These are phyloP conservation scores for Epichloe sibirici DNA, from an alignment of 2,329 filamentous ascomycete species.

Conservation along the genomic window DNA sequence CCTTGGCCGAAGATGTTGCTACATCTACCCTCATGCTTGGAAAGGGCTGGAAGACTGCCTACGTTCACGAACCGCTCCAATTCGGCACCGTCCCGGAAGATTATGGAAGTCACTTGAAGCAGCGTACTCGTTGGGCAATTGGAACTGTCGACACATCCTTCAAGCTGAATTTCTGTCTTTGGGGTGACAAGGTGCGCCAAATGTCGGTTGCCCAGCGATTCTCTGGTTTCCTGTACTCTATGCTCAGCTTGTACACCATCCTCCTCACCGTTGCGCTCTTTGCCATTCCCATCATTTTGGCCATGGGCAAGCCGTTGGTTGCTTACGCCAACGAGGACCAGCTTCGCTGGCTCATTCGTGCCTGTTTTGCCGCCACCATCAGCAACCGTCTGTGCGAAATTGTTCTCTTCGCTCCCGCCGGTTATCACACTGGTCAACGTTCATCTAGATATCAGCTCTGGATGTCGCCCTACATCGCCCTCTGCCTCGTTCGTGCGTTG, in stretches of 20 bases:
- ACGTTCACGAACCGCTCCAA: constrained; percentile 46
- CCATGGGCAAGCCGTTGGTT: constrained; percentile 44
- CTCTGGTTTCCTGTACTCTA: constrained; percentile 45
- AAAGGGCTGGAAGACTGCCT: constrained; percentile 49
- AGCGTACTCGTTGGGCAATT: constrained; percentile 44
- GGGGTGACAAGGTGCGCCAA: constrained; percentile 35
- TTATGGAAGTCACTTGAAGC: constrained; percentile 41
- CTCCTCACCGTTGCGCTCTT: constrained; percentile 41
- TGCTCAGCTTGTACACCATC: constrained; percentile 43
- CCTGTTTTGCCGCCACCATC: constrained; percentile 38
- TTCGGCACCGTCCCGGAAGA: constrained; percentile 48
- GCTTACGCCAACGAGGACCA: constrained; percentile 40
- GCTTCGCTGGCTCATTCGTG: constrained; percentile 45
- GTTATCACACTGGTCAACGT: constrained; percentile 46
- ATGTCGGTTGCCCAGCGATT: constrained; percentile 47
- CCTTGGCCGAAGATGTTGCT: constrained; percentile 47
- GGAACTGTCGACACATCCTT: constrained; percentile 46
- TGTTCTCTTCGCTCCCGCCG: constrained; percentile 44
- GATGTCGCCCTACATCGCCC: constrained; percentile 50
- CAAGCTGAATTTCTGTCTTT: constrained; percentile 49
- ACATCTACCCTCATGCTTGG: constrained; percentile 47
- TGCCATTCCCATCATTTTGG: constrained; percentile 45
- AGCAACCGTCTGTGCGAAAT: constrained; percentile 44
- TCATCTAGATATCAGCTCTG: constrained; percentile 45
- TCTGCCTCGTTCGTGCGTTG: constrained; percentile 45